These are phyloP conservation scores for Yarrowia divulgata DNA, from an alignment of 805 yeast genomes.

Conservation along the genomic window DNA sequence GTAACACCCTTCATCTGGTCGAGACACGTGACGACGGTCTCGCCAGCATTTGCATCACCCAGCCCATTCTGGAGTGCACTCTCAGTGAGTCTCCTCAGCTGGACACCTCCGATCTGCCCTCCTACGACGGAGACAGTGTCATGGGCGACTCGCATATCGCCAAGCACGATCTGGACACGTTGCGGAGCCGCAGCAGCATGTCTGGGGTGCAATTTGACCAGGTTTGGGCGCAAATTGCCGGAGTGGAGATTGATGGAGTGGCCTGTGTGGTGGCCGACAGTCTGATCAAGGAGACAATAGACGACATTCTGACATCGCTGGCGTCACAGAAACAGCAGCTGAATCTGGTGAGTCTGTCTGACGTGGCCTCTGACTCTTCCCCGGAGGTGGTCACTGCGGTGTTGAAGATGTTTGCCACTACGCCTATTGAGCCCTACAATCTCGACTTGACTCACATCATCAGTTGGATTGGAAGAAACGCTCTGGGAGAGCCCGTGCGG, in stretches of 20 bases:
- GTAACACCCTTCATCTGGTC: slow-evolving; percentile 31
- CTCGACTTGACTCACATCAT: slow-evolving; percentile 58
- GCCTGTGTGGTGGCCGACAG: slow-evolving; percentile 51
- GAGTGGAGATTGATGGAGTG: slow-evolving; percentile 60
- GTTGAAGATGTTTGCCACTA: slow-evolving; percentile 56
- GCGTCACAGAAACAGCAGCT: slow-evolving; percentile 34
- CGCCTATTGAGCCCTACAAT: slow-evolving; percentile 46
- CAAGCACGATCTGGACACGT: slow-evolving; percentile 5
- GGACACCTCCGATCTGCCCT: slow-evolving; percentile 15
- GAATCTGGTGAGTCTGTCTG: slow-evolving; percentile 39
- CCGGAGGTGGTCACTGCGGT: slow-evolving; percentile 59
- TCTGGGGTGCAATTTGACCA: slow-evolving; percentile 61
- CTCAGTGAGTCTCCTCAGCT: background rate
- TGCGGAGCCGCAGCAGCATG: slow-evolving; percentile 50
- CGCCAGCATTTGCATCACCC: slow-evolving; percentile 2
- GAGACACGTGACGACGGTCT: slow-evolving; percentile 50
- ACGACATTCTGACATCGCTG: slow-evolving; percentile 46
- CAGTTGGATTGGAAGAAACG: slow-evolving; percentile 68
- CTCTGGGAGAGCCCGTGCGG: slow-evolving; percentile 52
- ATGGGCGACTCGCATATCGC: slow-evolving; percentile 6
- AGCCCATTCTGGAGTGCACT: slow-evolving; percentile 28
- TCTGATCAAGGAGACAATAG: slow-evolving; percentile 45
- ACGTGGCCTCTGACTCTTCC: slow-evolving; percentile 51
- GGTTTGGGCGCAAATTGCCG: slow-evolving; percentile 63
- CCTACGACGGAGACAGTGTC: slow-evolving; percentile 7